Evolutionary conservation across 2,329 filamentous ascomycete genomes (phyloP), one percentile per base, ranked within the genome.

Genomic region (Verticillium tricorpus): DNA sequence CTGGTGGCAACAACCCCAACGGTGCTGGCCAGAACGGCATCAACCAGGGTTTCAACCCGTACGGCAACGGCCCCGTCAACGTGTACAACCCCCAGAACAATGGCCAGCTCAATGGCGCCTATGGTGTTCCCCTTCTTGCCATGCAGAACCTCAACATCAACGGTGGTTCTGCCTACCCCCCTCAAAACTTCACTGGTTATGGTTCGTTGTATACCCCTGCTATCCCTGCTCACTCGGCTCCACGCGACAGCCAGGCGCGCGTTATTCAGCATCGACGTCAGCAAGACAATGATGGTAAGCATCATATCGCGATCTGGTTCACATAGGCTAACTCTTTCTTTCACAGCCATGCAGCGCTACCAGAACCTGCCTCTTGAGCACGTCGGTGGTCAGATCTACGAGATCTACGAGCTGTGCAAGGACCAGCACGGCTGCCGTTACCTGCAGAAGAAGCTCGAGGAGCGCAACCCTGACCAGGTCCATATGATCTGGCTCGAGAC

Each of bases 341-440:
- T 15, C 59, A 61, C 31, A 87, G 85, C 80, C 67, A 90, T 91
- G 80, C 90, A 89, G 69, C 90, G 92, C 63, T 97, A 92, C 77
- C 87, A 90, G 68, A 94, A 95, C 72, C 85, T 91, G 71, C 87
- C 91, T 15, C 81, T 98, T 25, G 92, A 97, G 72, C 85, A 89
- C 37, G 89, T 95, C 69, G 83, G 84, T 39, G 92, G 93, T 57
- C 89, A 93, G 69, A 92, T 99, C 70, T 96, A 97, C 75, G 84
- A 93, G 69, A 92, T 99, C 70, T 96, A 97, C 75, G 84, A 87
- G 58, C 81, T 97, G 39, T 98, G 94, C 84, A 98, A 97, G 78
- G 95, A 99, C 71, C 95, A 99, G 78, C 93, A 99, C 75, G 95
- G 95, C 63, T 99, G 95, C 72, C 91, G 95, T 63, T 99, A 95